These are phyloP conservation scores for Aspergillus leporis DNA, from an alignment of 495 filamentous ascomycete genomes.

Conservation along the genomic window DNA sequence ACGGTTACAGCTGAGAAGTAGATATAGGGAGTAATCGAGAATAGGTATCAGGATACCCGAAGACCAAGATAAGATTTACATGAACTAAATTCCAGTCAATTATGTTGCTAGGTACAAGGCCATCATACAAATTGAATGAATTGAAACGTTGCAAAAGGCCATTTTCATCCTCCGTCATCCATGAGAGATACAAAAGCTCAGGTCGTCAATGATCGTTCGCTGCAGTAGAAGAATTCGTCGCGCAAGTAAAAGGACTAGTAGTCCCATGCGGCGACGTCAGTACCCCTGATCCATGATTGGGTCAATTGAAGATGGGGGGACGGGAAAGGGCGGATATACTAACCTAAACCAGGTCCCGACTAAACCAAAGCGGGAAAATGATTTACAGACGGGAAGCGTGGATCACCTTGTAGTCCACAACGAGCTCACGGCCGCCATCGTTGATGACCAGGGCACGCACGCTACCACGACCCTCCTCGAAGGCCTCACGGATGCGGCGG, in stretches of 20 bases:
- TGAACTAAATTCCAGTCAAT: conserved; percentile 17
- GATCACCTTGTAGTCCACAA: conserved; percentile 98
- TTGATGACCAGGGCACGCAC: conserved; percentile 95
- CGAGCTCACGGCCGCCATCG: conserved; percentile 91
- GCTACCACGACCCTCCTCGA: conserved; percentile 87
- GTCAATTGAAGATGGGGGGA: neutral
- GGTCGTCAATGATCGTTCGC: conserved; percentile 27
- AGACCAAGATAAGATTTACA: conserved; percentile 13
- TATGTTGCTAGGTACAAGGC: conserved; percentile 27
- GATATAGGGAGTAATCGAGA: neutral
- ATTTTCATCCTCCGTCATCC: conserved; percentile 22
- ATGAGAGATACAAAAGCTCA: conserved; percentile 25
- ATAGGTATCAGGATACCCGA: neutral
- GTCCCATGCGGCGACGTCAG: conserved; percentile 14
- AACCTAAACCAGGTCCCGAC: conserved; percentile 3
- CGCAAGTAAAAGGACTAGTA: conserved; percentile 6
- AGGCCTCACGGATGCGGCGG: conserved; percentile 77
- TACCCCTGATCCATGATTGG: conserved; percentile 1
- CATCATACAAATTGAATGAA: conserved; percentile 22
- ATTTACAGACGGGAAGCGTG: conserved; percentile 72
- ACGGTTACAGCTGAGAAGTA: no score
- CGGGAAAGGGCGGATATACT: neutral
- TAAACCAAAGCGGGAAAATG: conserved; percentile 18
- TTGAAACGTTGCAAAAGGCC: conserved; percentile 20
- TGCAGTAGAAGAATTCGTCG: conserved; percentile 13